Evolutionary conservation across 345 rosid genomes (phyloP).

Genomic region (Aethionema arabicum): DNA sequence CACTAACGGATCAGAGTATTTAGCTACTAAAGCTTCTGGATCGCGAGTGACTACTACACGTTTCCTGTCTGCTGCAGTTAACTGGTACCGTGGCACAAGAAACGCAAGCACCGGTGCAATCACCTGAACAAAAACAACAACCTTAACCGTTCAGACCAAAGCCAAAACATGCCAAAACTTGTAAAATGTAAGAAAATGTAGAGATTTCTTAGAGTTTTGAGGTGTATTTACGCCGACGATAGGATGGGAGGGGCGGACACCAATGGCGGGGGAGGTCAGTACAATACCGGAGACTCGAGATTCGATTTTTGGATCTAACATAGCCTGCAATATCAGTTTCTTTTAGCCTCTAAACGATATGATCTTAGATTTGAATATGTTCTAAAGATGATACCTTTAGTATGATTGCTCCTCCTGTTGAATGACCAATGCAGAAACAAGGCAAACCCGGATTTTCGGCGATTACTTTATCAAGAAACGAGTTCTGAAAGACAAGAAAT

Average conservation of each 20-base stretch:
- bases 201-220: slow-evolving; percentile 1
- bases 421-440: slow-evolving; percentile 90
- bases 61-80: slow-evolving; percentile 75
- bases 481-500: slow-evolving; percentile 46
- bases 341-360: neutral
- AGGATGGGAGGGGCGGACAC: slow-evolving; percentile 90
- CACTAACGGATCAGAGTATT: slow-evolving; percentile 86
- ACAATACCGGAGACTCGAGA: slow-evolving; percentile 58
- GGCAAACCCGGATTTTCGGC: slow-evolving; percentile 70
- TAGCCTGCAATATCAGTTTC: slow-evolving; percentile 47
- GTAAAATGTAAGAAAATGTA: neutral
- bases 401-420: slow-evolving; percentile 85
- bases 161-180: neutral
- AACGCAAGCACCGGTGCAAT: slow-evolving; percentile 73
- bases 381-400: slow-evolving; percentile 48
- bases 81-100: slow-evolving; percentile 59
- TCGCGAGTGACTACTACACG: slow-evolving; percentile 77
- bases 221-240: slow-evolving; percentile 52
- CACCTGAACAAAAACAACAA: slow-evolving; percentile 44
- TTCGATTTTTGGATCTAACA: slow-evolving; percentile 60
- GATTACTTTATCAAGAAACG: slow-evolving; percentile 58
- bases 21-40: slow-evolving; percentile 72
- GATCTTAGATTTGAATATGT: neutral
- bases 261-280: slow-evolving; percentile 88
- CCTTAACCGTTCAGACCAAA: neutral